phyloP scores from a whole-genome alignment of 2,329 filamentous ascomycete species.

The Diaporthe nobilis region DNA sequence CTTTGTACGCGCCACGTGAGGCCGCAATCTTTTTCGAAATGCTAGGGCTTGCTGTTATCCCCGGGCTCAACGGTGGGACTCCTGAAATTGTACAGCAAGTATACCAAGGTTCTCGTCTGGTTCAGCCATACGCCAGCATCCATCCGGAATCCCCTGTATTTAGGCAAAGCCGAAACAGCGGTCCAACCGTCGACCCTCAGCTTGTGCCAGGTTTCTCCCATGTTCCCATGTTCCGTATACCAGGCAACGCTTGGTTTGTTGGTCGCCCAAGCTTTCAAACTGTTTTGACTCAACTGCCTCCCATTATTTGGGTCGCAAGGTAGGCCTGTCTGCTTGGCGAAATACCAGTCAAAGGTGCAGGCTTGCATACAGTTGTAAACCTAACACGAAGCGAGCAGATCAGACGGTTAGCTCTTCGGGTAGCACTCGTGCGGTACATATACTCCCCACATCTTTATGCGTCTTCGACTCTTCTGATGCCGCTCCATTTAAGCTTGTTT shows the following conservation, averaged over 20 bases:
- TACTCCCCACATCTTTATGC: background rate
- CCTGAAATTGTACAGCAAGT: background rate
- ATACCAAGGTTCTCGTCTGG: background rate
- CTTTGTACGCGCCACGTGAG: background rate
- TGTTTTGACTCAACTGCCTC: background rate
- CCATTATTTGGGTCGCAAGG: background rate
- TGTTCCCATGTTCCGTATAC: background rate
- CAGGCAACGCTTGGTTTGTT: background rate
- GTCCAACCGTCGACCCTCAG: background rate
- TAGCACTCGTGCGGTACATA: background rate
- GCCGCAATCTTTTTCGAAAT: background rate
- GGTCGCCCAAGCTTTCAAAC: background rate
- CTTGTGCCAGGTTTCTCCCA: background rate
- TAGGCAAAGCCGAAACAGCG: background rate
- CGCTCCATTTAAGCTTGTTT: background rate
- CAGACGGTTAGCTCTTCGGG: background rate
- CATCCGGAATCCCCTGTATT: background rate
- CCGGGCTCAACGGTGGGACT: background rate
- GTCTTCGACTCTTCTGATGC: background rate
- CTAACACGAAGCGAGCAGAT: background rate
- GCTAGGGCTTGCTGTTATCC: background rate
- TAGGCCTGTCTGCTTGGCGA: background rate
- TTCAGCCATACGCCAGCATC: background rate
- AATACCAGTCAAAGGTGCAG: background rate
- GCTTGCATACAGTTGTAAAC: background rate